These are phyloP conservation scores for Ganoderma sinense DNA, from an alignment of 1,284 basidiomycete genomes.

Conservation along the genomic window DNA sequence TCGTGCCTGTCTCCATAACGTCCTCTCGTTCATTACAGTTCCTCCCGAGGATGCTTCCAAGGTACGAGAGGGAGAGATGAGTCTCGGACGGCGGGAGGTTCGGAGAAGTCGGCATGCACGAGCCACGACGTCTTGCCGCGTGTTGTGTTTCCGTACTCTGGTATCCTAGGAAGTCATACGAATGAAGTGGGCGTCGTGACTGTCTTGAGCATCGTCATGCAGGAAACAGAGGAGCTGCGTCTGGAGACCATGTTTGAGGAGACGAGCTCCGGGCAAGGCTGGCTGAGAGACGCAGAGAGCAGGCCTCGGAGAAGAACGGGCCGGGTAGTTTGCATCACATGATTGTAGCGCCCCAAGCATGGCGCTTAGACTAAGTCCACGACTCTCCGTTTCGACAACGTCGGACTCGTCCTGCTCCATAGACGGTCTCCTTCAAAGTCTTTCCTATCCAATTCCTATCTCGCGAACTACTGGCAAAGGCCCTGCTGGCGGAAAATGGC, in stretches of 20 bases:
- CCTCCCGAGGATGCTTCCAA: constrained; percentile 34
- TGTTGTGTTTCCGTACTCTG: constrained; percentile 31
- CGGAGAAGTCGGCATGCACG: constrained; percentile 29
- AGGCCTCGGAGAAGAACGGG: too few relatives aligned
- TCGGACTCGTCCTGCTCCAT: too few relatives aligned
- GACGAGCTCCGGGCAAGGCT: too few relatives aligned
- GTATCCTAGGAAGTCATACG: constrained; percentile 33
- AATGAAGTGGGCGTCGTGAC: constrained; percentile 19
- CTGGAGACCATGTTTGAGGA: constrained; percentile 21
- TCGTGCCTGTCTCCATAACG: constrained; percentile 27
- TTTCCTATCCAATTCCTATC: too few relatives aligned
- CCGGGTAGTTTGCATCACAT: too few relatives aligned
- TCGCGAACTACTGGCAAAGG: too few relatives aligned
- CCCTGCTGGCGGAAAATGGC: too few relatives aligned
- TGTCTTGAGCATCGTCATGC: constrained; percentile 25
- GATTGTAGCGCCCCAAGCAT: too few relatives aligned
- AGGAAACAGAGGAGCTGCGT: constrained; percentile 25
- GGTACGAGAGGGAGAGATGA: constrained; percentile 34
- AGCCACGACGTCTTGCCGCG: constrained; percentile 20
- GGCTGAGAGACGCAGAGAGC: too few relatives aligned
- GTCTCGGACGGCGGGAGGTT: constrained; percentile 29
- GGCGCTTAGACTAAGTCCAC: too few relatives aligned
- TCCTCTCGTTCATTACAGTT: constrained; percentile 26
- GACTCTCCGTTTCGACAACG: too few relatives aligned
- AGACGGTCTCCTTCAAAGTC: too few relatives aligned